phyloP scores from a whole-genome alignment of 2,329 filamentous ascomycete genomes.

The Fusarium foetens region DNA sequence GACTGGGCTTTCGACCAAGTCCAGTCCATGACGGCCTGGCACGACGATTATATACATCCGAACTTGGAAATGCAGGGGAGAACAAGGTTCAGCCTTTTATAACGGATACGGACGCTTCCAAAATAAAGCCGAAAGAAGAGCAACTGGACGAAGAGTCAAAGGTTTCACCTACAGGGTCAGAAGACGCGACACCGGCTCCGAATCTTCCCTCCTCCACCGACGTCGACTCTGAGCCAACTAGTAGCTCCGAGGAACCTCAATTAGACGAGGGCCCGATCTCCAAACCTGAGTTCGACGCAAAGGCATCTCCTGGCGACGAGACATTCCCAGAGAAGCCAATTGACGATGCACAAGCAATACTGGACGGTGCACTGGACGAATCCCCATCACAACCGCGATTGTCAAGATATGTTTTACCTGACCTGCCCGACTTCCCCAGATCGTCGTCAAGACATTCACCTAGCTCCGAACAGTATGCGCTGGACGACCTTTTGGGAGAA shows the following conservation, averaged over 20 bases:
- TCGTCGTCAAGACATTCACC: not conserved
- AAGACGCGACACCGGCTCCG: not conserved
- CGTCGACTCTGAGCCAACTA: not conserved
- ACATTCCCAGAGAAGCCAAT: not conserved
- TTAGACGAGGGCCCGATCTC: not conserved
- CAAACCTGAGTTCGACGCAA: not conserved
- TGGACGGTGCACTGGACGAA: not conserved
- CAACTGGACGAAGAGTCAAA: not conserved
- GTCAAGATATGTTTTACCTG: not conserved
- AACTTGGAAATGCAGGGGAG: constrained; percentile 34
- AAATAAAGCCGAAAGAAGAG: not conserved
- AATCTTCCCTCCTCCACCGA: not conserved
- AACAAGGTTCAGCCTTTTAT: constrained; percentile 43
- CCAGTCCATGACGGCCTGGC: constrained; percentile 15
- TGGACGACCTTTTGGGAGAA: not conserved
- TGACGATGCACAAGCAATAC: not conserved
- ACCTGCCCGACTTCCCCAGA: not conserved
- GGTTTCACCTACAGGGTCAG: not conserved
- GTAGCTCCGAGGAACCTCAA: not conserved
- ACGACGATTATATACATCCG: constrained; percentile 41
- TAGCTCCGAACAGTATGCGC: not conserved
- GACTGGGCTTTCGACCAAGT: constrained; percentile 15
- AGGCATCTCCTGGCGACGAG: not conserved
- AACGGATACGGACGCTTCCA: not conserved
- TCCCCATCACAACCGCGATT: not conserved